Evolutionary conservation across 768 basidiomycete species (phyloP), one percentile per base, ranked within the genome.

Genomic region (Russula ochroleuca): DNA sequence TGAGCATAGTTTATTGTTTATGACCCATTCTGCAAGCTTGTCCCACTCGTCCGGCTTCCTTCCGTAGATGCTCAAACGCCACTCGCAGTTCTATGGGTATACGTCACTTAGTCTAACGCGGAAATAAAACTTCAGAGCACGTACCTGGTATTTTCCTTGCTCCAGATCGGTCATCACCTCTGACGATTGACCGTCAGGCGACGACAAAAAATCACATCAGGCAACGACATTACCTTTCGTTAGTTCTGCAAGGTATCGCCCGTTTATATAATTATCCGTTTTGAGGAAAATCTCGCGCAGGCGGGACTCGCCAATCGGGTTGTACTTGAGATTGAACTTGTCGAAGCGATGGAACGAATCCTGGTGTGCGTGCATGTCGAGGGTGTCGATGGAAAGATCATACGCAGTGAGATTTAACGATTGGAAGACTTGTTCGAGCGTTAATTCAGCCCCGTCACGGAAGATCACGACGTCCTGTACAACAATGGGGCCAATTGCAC

Each of bases 301-400:
- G 37, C 97, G 80, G 5, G 92, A 94, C 75, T 98, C 95, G 62
- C 97, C 97, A 64, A 94, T 93, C 0, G 94, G 95, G 70, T 97
- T 97, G 74, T 98, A 98, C 75, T 98, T 94, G 48, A 97, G 78
- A 70, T 98, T 98, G 78, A 98, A 98, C 72, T 96, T 94, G 78
- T 97, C 97, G 72, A 97, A 98, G 15, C 97, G 90, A 74, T 99
- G 96, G 81, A 99, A 98, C 1, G 94, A 92, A 71, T 97, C 95
- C 67, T 92, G 89, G 74, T 99, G 96, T 0, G 96, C 97, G 67
- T 98, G 97, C 97, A 99, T 99, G 72, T 99, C 97, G 45, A 99
- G 83, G 3, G 97, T 99, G 72, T 99, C 97, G 72, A 99, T 98
- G 13, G 94, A 97, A 38, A 99, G 82, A 69, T 99, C 97, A 73